Conservation (phyloP, 140 eudicot genomes). For the Anethum foeniculum region DNA sequence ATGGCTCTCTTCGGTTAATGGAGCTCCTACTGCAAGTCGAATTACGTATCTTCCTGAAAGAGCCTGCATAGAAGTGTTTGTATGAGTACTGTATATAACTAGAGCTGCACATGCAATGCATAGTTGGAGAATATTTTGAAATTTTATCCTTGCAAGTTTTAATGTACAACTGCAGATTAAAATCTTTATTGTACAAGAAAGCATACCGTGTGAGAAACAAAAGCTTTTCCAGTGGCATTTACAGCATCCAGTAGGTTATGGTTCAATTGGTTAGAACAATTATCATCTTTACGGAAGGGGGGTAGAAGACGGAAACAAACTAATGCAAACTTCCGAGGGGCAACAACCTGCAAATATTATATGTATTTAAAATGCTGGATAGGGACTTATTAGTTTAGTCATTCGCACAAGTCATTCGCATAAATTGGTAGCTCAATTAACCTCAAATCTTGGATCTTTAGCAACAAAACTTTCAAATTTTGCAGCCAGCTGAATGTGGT, state of each 20-base stretch:
- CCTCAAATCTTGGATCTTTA: constrained; percentile 87
- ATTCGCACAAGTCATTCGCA: constrained; percentile 14
- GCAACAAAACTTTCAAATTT: constrained; percentile 62
- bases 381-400: background rate
- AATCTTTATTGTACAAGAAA: background rate
- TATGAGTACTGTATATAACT: background rate
- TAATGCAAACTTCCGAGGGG: constrained; percentile 69
- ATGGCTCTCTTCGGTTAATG: constrained; percentile 86
- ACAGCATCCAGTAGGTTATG: constrained; percentile 70
- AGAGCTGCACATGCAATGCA: background rate
- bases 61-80: constrained; percentile 32
- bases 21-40: constrained; percentile 87
- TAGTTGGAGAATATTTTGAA: background rate
- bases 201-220: constrained; percentile 89
- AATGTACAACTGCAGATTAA: background rate
- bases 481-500: constrained; percentile 73
- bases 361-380: background rate
- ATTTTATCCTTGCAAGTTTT: background rate
- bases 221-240: constrained; percentile 73
- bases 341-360: constrained; percentile 47
- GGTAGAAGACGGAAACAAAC: constrained; percentile 81
- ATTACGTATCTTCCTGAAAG: constrained; percentile 58
- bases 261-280: constrained; percentile 52
- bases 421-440: background rate
- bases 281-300: constrained; percentile 40